A percentile compares a stretch with the other conserved stretches of the same genome.
These are phyloP conservation scores for Aspergillus haitiensis DNA, from an alignment of 495 filamentous ascomycete species.

Conservation along the genomic window DNA sequence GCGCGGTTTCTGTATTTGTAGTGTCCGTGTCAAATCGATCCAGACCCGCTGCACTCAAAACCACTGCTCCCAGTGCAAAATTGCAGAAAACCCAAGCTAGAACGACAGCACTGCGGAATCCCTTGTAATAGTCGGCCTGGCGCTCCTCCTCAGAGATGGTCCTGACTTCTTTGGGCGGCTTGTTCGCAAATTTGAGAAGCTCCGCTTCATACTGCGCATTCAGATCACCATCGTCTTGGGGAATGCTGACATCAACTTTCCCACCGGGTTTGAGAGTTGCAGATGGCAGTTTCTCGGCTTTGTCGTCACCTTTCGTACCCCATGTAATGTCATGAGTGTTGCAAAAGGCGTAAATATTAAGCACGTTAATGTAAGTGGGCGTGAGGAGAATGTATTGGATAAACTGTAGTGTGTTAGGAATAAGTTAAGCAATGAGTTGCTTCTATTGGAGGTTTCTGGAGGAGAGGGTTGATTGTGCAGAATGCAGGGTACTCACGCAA, in stretches of 20 bases:
- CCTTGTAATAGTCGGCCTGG: slow-evolving; percentile 98
- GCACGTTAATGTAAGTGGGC: slow-evolving; percentile 92
- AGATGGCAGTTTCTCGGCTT: slow-evolving; percentile 75
- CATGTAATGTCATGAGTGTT: slow-evolving; percentile 97
- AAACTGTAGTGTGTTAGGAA: slow-evolving; percentile 51
- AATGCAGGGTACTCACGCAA: slow-evolving; percentile 46
- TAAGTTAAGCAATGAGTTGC: not conserved
- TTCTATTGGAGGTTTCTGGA: not conserved
- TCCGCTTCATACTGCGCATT: slow-evolving; percentile 95
- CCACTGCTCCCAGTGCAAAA: slow-evolving; percentile 83
- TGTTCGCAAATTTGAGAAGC: slow-evolving; percentile 70
- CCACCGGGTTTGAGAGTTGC: slow-evolving; percentile 86
- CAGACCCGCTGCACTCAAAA: slow-evolving; percentile 80
- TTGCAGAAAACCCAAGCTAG: slow-evolving; percentile 97
- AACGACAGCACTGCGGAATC: slow-evolving; percentile 88
- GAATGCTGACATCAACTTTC: slow-evolving; percentile 90
- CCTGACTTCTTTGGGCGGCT: slow-evolving; percentile 64
- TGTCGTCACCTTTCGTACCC: slow-evolving; percentile 96
- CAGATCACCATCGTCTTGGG: slow-evolving; percentile 79
- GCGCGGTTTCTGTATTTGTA: slow-evolving; percentile 34
- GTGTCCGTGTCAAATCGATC: slow-evolving; percentile 56
- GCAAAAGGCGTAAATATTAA: slow-evolving; percentile 98
- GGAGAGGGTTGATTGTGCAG: too few species aligned
- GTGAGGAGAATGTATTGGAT: slow-evolving; percentile 96
- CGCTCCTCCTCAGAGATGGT: slow-evolving; percentile 65